phyloP scores from a whole-genome alignment of 2,329 filamentous ascomycete species.

The Fusarium heterosporum region DNA sequence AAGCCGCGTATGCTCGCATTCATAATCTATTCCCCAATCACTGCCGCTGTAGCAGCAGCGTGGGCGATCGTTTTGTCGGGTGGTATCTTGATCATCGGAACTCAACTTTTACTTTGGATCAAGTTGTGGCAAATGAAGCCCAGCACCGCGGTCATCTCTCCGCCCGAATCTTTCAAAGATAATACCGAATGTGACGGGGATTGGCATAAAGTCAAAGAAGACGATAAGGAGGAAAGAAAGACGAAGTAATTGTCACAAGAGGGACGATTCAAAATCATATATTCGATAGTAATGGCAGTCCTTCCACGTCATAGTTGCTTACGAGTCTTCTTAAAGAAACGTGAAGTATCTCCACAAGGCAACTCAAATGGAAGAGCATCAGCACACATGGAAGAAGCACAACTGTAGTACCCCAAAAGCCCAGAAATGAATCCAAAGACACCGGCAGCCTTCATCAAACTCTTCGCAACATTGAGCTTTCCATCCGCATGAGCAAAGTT shows the following conservation, averaged over 20 bases:
- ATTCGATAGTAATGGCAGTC: too few relatives aligned
- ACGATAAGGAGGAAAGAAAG: background rate
- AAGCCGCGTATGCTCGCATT: conserved; percentile 20
- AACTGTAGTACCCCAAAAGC: conserved; percentile 44
- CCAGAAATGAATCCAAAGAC: conserved; percentile 45
- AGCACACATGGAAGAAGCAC: conserved; percentile 42
- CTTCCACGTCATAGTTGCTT: conserved; percentile 7
- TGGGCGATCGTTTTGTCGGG: conserved; percentile 1
- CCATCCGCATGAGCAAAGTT: conserved; percentile 47
- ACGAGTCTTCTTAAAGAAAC: conserved; percentile 30
- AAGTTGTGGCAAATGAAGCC: conserved; percentile 9
- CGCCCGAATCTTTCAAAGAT: background rate
- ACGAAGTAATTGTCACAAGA: background rate
- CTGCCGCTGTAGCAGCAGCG: background rate
- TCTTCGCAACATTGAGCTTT: conserved; percentile 14
- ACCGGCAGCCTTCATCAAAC: conserved; percentile 39
- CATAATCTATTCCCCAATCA: conserved; percentile 8
- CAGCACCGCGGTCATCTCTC: background rate
- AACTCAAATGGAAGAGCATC: conserved; percentile 43
- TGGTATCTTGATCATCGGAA: background rate
- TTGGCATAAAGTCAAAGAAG: background rate
- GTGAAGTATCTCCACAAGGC: conserved; percentile 43
- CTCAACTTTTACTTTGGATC: background rate
- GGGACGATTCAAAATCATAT: too few relatives aligned
- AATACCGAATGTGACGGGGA: background rate